A percentile compares a stretch with the other conserved stretches of the same genome.
These are phyloP conservation scores for Iris pallida DNA, from an alignment of 116 monocot species.

Conservation along the genomic window DNA sequence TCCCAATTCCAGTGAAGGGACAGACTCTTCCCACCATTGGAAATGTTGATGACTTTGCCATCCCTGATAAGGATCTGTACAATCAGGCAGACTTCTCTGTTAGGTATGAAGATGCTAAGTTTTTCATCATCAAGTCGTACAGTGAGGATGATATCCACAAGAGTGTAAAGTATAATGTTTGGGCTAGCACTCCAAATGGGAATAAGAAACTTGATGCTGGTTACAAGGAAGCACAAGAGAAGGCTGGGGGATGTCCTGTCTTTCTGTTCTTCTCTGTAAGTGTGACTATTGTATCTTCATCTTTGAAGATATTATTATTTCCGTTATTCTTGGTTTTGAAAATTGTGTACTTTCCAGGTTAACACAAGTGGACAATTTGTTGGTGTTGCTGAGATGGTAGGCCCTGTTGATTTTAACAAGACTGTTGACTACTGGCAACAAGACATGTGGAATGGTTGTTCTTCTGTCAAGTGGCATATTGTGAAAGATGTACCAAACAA, in stretches of 20 bases:
- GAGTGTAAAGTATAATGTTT: conserved; percentile 55
- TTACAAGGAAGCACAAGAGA: conserved; percentile 40
- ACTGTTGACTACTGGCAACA: conserved; percentile 95
- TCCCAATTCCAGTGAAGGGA: conserved; percentile 36
- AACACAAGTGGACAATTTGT: conserved; percentile 96
- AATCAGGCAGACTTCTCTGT: conserved; percentile 34
- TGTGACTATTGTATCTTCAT: background rate
- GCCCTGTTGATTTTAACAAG: conserved; percentile 93
- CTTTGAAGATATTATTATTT: background rate
- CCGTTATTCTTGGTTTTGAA: background rate
- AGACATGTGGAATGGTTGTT: conserved; percentile 96
- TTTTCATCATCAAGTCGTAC: conserved; percentile 56
- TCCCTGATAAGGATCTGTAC: conserved; percentile 41
- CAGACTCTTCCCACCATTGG: conserved; percentile 28
- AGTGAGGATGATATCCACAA: conserved; percentile 61
- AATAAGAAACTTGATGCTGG: conserved; percentile 57
- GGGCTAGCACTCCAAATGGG: conserved; percentile 57
- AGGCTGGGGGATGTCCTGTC: conserved; percentile 28
- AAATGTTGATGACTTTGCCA: conserved; percentile 33
- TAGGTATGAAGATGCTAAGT: conserved; percentile 37
- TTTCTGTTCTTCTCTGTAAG: conserved; percentile 60
- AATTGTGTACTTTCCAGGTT: conserved; percentile 37
- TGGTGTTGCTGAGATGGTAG: conserved; percentile 92
- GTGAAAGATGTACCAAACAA: conserved; percentile 97
- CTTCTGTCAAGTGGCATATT: conserved; percentile 95